These are phyloP conservation scores for Vitis riparia DNA, from an alignment of 164 flowering plant genomes.

Conservation along the genomic window DNA sequence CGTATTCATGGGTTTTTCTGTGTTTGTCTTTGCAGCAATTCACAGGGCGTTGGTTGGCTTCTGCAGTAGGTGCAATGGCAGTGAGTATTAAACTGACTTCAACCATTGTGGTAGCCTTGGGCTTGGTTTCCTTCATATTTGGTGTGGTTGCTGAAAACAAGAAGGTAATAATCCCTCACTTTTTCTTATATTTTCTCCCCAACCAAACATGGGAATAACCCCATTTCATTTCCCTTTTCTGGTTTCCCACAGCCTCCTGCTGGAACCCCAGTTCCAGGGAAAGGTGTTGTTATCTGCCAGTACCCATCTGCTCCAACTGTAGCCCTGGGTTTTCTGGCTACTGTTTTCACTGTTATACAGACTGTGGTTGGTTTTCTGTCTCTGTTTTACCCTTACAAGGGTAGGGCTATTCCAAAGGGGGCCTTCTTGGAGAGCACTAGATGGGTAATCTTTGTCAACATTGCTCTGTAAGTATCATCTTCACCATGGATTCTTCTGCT, in stretches of 20 bases:
- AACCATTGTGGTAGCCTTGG: too few relatives aligned
- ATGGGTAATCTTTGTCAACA: constrained; percentile 47
- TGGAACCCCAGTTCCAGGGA: constrained; percentile 43
- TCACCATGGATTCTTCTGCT: neutral
- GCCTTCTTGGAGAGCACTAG: constrained; percentile 57
- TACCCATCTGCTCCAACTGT: constrained; percentile 70
- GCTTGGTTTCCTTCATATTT: too few relatives aligned
- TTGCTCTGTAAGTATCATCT: constrained; percentile 53
- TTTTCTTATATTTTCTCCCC: too few relatives aligned
- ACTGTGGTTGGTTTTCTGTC: constrained; percentile 43
- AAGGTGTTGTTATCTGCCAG: constrained; percentile 49
- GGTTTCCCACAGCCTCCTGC: constrained; percentile 42
- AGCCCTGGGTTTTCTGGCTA: constrained; percentile 51
- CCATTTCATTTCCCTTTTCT: constrained; percentile 8
- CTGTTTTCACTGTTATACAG: constrained; percentile 35
- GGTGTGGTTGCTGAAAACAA: too few relatives aligned
- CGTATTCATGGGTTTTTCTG: too few relatives aligned
- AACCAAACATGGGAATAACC: too few relatives aligned
- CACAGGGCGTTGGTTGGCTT: too few relatives aligned
- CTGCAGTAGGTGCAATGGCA: too few relatives aligned
- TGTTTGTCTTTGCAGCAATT: too few relatives aligned
- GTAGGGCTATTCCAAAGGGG: constrained; percentile 49
- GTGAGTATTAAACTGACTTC: too few relatives aligned
- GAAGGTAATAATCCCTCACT: too few relatives aligned
- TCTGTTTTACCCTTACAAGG: constrained; percentile 60